phyloP scores from a whole-genome alignment of 305 asterid species.

The Fraxinus velutina region DNA sequence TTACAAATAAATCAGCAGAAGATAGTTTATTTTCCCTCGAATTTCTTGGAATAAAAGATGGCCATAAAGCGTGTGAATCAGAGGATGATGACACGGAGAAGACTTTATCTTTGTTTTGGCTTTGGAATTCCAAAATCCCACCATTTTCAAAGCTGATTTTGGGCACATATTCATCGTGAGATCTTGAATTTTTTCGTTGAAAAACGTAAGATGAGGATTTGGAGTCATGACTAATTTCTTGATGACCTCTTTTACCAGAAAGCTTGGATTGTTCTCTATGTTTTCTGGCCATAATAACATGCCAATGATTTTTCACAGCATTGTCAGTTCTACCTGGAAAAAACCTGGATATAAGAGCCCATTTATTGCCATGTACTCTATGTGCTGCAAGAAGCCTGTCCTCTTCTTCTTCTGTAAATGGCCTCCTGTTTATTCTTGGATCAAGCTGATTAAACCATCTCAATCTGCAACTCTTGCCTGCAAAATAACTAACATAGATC shows the following conservation, averaged over 20 bases:
- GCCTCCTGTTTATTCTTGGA: constrained; percentile 87
- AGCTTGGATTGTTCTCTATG: constrained; percentile 72
- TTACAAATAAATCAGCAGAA: constrained; percentile 30
- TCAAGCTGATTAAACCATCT: constrained; percentile 95
- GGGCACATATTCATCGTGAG: constrained; percentile 36
- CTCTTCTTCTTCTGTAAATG: constrained; percentile 85
- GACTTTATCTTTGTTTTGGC: constrained; percentile 37
- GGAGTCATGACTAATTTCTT: constrained; percentile 28
- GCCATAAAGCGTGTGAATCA: constrained; percentile 36
- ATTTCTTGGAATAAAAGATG: constrained; percentile 19
- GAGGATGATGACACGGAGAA: constrained; percentile 45
- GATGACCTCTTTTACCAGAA: constrained; percentile 40
- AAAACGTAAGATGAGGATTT: constrained; percentile 31
- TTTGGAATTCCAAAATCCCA: constrained; percentile 32
- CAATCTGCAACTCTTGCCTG: constrained; percentile 92
- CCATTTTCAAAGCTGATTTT: constrained; percentile 45
- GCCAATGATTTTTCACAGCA: constrained; percentile 97
- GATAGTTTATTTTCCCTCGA: constrained; percentile 11
- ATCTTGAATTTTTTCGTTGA: constrained; percentile 28
- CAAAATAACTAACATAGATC: neutral
- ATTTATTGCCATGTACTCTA: constrained; percentile 74
- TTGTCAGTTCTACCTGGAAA: constrained; percentile 94
- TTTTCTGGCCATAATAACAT: constrained; percentile 90
- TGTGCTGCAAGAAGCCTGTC: constrained; percentile 81
- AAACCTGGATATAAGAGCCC: constrained; percentile 90